Evolutionary conservation across 2,329 filamentous ascomycete genomes (phyloP).

Genomic region (Elsinoe fawcettii): DNA sequence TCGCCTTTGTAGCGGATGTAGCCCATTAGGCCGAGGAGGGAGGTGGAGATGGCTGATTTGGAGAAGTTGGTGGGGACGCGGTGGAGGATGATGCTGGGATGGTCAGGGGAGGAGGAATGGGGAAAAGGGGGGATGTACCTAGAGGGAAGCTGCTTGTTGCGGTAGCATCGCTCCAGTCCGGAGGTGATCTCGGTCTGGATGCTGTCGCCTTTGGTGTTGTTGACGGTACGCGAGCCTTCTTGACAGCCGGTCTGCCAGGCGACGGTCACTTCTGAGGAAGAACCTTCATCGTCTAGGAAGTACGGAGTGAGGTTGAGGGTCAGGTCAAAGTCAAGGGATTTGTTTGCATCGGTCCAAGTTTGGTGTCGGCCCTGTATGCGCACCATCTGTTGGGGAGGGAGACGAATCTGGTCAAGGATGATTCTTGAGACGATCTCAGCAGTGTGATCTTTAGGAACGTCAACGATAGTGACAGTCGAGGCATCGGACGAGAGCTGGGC

Average conservation of each 20-base stretch:
- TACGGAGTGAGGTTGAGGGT: slow-evolving; percentile 6
- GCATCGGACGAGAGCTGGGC: slow-evolving; percentile 1
- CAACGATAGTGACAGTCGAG: slow-evolving; percentile 4
- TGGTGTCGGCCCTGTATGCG: background rate
- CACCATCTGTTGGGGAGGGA: slow-evolving; percentile 2
- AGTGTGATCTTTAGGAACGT: background rate
- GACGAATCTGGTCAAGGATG: background rate
- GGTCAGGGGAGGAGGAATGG: background rate
- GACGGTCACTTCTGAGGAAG: background rate
- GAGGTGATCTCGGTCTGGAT: background rate
- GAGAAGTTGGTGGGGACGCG: background rate
- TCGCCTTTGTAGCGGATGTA: slow-evolving; percentile 5
- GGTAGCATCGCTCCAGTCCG: background rate
- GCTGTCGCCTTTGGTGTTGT: background rate
- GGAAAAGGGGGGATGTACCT: background rate
- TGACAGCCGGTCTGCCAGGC: slow-evolving; percentile 3
- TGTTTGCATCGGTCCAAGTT: background rate
- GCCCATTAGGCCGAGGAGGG: background rate
- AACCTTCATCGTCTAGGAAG: background rate
- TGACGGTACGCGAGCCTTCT: background rate
- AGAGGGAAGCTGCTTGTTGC: background rate
- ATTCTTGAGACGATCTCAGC: background rate
- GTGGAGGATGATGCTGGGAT: slow-evolving; percentile 1
- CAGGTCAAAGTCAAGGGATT: background rate
- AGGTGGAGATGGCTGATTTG: background rate